phyloP scores from a whole-genome alignment of 345 rosid genomes.

The Salix dunnii region DNA sequence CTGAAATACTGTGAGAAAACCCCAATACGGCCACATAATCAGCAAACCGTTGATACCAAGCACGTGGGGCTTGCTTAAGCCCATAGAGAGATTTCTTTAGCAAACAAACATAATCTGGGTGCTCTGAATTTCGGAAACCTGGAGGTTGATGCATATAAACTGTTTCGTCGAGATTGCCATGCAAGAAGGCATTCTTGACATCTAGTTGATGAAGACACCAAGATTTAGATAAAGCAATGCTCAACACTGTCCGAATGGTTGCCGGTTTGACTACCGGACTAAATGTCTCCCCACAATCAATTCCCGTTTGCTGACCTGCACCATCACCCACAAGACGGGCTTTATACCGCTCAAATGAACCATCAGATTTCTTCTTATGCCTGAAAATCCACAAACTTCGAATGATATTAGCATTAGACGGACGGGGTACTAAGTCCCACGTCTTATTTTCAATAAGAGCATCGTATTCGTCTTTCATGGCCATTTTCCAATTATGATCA shows the following conservation, averaged over 20 bases:
- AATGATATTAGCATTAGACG: not conserved
- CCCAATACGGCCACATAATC: not conserved
- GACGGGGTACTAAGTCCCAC: slow-evolving; percentile 6
- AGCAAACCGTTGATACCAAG: not conserved
- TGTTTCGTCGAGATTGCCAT: not conserved
- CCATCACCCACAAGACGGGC: slow-evolving; percentile 1
- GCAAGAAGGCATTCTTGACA: not conserved
- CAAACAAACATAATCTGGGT: not conserved
- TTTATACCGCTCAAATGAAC: slow-evolving; percentile 4
- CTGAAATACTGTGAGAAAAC: not conserved
- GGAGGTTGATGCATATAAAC: slow-evolving; percentile 4
- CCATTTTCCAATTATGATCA: not conserved
- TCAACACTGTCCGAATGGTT: not conserved
- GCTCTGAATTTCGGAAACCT: not conserved
- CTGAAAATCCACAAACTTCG: slow-evolving; percentile 2
- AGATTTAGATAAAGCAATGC: not conserved
- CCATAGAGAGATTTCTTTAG: too few species aligned
- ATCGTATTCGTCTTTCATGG: slow-evolving; percentile 1
- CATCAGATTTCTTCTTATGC: slow-evolving; percentile 7
- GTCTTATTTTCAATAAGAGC: slow-evolving; percentile 9
- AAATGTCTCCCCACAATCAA: not conserved
- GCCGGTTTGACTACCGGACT: not conserved
- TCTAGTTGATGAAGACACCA: not conserved
- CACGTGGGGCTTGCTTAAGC: not conserved
- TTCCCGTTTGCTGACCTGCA: not conserved